Percentiles rank a stretch among this genome's conserved stretches.
Evolutionary conservation across 2,329 filamentous ascomycete genomes (phyloP).

Genomic region (Stromatinia cepivora): DNA sequence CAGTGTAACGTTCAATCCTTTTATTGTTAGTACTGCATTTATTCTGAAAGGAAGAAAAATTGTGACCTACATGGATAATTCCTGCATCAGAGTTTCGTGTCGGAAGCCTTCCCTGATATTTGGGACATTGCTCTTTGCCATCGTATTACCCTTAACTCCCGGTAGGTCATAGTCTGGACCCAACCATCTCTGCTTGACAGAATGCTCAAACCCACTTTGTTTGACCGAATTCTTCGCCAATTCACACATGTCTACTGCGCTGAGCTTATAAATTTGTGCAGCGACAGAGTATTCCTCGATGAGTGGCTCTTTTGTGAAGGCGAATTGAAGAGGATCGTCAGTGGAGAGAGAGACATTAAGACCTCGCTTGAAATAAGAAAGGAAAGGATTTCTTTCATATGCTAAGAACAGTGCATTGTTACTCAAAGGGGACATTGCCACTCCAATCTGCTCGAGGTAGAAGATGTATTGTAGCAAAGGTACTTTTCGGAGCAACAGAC

Average conservation of each 20-base stretch:
- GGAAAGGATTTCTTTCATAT: conserved; percentile 94
- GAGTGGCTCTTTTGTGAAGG: conserved; percentile 95
- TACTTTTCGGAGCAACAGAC: conserved; percentile 87
- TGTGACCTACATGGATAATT: conserved; percentile 72
- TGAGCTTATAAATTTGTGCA: conserved; percentile 97
- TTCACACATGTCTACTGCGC: conserved; percentile 97
- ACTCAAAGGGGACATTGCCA: conserved; percentile 98
- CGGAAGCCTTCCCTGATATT: conserved; percentile 89
- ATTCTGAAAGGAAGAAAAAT: neutral
- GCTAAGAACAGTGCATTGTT: conserved; percentile 97
- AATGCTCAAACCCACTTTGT: conserved; percentile 89
- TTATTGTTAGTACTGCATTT: conserved; percentile 24
- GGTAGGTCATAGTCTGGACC: conserved; percentile 75
- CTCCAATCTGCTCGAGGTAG: conserved; percentile 96
- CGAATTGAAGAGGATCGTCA: conserved; percentile 95
- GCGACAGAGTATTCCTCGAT: conserved; percentile 99
- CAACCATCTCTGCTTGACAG: conserved; percentile 89
- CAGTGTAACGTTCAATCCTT: conserved; percentile 42
- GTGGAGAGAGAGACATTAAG: conserved; percentile 95
- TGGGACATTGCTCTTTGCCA: conserved; percentile 95
- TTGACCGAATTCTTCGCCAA: conserved; percentile 93
- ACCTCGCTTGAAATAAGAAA: conserved; percentile 92
- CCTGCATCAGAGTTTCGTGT: conserved; percentile 80
- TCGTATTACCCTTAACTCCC: conserved; percentile 82
- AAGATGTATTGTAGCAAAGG: conserved; percentile 95